Base-by-base conservation (phyloP, 345 rosid genomes). In the Mangifera indica region DNA sequence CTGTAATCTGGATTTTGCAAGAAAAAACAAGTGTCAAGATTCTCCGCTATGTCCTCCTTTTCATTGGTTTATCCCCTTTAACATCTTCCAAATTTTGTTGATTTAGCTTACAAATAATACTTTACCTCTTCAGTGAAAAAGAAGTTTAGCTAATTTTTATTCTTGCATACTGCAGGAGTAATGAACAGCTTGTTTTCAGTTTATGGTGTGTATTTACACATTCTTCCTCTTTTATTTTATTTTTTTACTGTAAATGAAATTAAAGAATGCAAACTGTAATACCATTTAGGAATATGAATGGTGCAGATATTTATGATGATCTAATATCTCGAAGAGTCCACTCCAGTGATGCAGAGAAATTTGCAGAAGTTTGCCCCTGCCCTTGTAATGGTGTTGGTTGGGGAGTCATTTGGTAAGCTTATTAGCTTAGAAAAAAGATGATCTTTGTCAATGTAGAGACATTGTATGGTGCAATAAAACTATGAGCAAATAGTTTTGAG, bases 101-200 rank as follows among this genome's bases (percentile, higher is more conserved):
- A 58, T 42, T 48, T 34, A 66, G 67, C 72, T 57, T 74, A 64
- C 18, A 18, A 4, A 42, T 1, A 34, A 48, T 68, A 26, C 24
- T 67, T 57, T 25, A 45, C 76, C 73, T 69, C 46, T 37, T 74
- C 3, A 48, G 24, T 55, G 48, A 42, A 69, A 68, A 71, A 68
- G 10, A 72, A 26, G 7, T 18, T 21, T 71, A 26, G n/a, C 72
- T 81, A 45, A 72, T 29, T 54, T 60, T 18, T 51, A 18, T 13
- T 77, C 45, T 75, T 63, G 61, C 52, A 69, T 53, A 66, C 73
- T 86, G 76, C 96, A 94, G 98, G 98, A 78, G 97, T 92, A 25
- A 94, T 94, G 97, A 95, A 95, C 80, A 89, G 98, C 81, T 83
- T 92, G 86, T 95, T 95, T 87, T 95, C 99, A 46, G 96, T 95